These are phyloP conservation scores for Fusarium bulbicola DNA, from an alignment of 2,329 filamentous ascomycete genomes.

Conservation along the genomic window DNA sequence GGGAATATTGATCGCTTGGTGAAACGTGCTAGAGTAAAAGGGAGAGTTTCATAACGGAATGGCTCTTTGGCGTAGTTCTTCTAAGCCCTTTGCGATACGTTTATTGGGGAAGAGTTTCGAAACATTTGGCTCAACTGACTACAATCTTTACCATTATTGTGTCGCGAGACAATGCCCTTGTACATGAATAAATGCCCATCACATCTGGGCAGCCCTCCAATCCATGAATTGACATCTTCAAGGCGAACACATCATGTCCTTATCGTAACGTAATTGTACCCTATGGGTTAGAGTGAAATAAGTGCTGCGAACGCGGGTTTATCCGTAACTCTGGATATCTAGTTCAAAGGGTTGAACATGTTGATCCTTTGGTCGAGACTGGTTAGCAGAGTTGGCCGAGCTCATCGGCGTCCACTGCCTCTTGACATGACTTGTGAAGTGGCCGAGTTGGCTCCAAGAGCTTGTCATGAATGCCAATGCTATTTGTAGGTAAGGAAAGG, in stretches of 20 bases:
- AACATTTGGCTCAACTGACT: neutral
- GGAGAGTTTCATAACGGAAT: constrained; percentile 6
- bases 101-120: neutral
- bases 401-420: neutral
- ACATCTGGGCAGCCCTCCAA: neutral
- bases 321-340: neutral
- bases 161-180: neutral
- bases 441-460: neutral
- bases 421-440: constrained; percentile 7
- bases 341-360: neutral
- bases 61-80: constrained; percentile 1
- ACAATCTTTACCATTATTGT: constrained; percentile 3
- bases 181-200: neutral
- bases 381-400: constrained; percentile 11
- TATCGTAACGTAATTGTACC: neutral
- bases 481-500: neutral
- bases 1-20: neutral
- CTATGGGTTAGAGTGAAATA: neutral
- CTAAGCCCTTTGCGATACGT: neutral
- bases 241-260: neutral
- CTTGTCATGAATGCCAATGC: neutral
- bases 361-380: constrained; percentile 1
- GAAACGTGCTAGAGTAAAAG: constrained; percentile 27
- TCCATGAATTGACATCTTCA: neutral
- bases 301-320: neutral